Evolutionary conservation across 2,329 filamentous ascomycete species (phyloP), one percentile per base, ranked within the genome.

Genomic region (Hysterium pulicare): DNA sequence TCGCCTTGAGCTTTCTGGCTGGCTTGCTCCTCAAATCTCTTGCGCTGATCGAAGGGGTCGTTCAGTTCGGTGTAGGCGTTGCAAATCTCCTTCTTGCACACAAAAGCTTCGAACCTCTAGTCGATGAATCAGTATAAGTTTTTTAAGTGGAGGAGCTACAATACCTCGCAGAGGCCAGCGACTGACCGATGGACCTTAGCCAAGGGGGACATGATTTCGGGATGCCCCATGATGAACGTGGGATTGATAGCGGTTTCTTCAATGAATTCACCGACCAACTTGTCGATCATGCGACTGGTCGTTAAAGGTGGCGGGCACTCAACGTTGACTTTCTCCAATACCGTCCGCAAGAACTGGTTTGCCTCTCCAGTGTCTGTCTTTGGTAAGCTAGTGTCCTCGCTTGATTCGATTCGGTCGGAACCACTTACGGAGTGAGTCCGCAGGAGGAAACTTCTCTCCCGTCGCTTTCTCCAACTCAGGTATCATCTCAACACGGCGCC

Each of bases 61-160:
- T 95, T 94, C 79, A 98, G 84, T 81, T 98, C 93, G 30, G 91
- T 97, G 73, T 96, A 94, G 5, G 90, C 90, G 64, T 98, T 97
- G 61, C 85, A 86, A 55, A 97, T 96, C 68, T 97, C 91, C 81
- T 93, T 94, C 78, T 90, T 94, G 77, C 86, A 90, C 34, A 96
- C 93, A 55, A 98, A 98, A 9, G 88, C 90, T 72, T 98, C 93
- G 69, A 97, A 97, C 42, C 93, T 87, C 76, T 98, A 93, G 67
- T 90, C 96, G 87, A n/a, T n/a, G n/a, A n/a, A n/a, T n/a, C n/a
- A n/a, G n/a, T n/a, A n/a, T n/a, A n/a, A n/a, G n/a, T n/a, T n/a
- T n/a, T n/a, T n/a, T n/a, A n/a, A n/a, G n/a, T n/a, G n/a, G n/a
- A n/a, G n/a, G n/a, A n/a, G n/a, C n/a, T n/a, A n/a, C n/a, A n/a